phyloP scores from a whole-genome alignment of 1,284 basidiomycete genomes.

The Apiotrichum gracile region DNA sequence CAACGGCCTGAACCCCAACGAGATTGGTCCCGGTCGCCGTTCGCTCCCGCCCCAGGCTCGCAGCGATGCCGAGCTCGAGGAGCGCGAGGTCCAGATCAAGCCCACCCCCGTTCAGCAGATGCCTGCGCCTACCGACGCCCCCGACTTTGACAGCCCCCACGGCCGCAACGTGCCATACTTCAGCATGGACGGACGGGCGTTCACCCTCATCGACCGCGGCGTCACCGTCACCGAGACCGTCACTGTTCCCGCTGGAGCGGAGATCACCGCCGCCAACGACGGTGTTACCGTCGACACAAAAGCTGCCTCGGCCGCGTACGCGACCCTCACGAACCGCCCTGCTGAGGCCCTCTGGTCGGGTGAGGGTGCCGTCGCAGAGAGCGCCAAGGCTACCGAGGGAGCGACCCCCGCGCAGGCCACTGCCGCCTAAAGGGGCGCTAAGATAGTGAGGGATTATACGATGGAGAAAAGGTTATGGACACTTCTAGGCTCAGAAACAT shows the following conservation, averaged over 20 bases:
- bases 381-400: neutral
- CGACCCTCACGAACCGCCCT: neutral
- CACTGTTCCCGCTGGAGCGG: neutral
- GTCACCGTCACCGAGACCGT: neutral
- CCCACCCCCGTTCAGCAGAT: neutral
- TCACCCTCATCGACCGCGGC: neutral
- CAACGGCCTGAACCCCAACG: constrained; percentile 7
- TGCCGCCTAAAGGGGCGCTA: neutral
- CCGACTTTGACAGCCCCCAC: neutral
- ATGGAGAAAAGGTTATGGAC: no score
- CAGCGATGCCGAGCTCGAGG: no score
- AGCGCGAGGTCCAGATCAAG: no score
- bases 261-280: neutral
- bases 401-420: no score
- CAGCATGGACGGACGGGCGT: neutral
- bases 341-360: neutral
- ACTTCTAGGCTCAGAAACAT: no score
- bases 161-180: neutral
- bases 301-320: neutral
- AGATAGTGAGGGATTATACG: no score
- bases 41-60: neutral
- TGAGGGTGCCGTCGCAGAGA: neutral
- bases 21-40: constrained; percentile 13
- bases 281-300: neutral
- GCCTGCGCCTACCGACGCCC: no score